phyloP scores from a whole-genome alignment of 139 green algal genomes.

The Chlamydomonas incerta region DNA sequence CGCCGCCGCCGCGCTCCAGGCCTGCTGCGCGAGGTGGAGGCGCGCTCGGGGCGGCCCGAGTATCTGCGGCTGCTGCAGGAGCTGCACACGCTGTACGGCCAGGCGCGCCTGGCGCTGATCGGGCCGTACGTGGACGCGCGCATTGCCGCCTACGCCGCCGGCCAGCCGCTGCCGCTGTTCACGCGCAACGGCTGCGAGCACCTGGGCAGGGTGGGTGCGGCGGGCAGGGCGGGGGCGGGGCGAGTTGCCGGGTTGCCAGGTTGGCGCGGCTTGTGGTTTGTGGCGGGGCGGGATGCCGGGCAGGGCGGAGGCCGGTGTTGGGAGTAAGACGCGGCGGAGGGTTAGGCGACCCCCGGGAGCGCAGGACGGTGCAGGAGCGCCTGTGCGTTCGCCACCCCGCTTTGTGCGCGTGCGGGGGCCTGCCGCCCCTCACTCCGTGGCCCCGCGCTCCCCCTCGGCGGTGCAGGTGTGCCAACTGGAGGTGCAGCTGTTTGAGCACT shows the following conservation, averaged over 20 bases:
- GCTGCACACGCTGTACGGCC: conserved; percentile 74
- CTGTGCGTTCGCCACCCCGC: too few species aligned
- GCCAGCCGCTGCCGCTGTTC: conserved; percentile 66
- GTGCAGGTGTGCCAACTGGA: conserved; percentile 85
- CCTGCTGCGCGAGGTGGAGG: conserved; percentile 87
- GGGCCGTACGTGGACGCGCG: conserved; percentile 60
- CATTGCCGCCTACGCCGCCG: conserved; percentile 57
- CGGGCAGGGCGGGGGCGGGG: too few species aligned
- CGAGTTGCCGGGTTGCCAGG: background rate
- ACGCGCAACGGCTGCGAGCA: conserved; percentile 85
- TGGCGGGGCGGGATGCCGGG: too few species aligned
- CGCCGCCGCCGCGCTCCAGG: conserved; percentile 35
- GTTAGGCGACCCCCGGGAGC: too few species aligned
- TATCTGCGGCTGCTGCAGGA: conserved; percentile 91
- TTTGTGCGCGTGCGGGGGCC: too few species aligned
- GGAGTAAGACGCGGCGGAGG: too few species aligned
- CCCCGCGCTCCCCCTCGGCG: background rate
- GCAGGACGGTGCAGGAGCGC: too few species aligned
- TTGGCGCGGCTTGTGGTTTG: too few species aligned
- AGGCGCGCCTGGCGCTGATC: conserved; percentile 77
- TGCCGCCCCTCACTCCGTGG: background rate
- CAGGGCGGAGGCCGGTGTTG: too few species aligned
- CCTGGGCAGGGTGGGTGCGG: conserved; percentile 76
- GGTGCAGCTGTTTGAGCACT: conserved; percentile 88
- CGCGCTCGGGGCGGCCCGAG: conserved; percentile 71